Evolutionary conservation across 2,329 filamentous ascomycete genomes (phyloP), one percentile per base, ranked within the genome.

Genomic region (Cytospora paraplurivora): DNA sequence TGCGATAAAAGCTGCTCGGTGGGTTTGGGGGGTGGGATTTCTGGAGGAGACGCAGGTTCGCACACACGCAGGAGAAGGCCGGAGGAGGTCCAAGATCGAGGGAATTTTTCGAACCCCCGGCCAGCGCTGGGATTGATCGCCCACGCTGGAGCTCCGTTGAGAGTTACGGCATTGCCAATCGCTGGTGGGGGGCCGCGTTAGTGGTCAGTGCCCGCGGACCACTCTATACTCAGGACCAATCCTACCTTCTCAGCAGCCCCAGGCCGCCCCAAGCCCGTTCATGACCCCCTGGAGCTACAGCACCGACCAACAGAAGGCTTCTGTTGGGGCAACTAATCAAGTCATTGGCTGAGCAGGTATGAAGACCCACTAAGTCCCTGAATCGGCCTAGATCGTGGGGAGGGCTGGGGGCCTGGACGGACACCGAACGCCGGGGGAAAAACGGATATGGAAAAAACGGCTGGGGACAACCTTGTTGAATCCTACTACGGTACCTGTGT

Each of bases 291-390:
- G 15, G 54, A 62, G 54, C 50, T 64, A 41, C 57, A 56, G 47
- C 56, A 56, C 41, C 38, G 53, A 59, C 64, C 64, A 66, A 61
- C 62, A 59, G 55, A 64, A 59, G 33, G 41, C 57, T 66, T 61
- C 64, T 63, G 61, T 64, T 63, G 62, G 62, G 63, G 56, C 55
- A 50, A 55, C 59, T 27, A 27, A 27, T 27, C 27, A 27, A 4
- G 4, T 27, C 27, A 27, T 27, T 27, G 27, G 4, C 27, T 4
- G 27, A 27, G 27, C 27, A 27, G 27, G 4, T 27, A 51, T 51
- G 27, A 11, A 17, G 32, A 4, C 62, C 62, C 62, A 19, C 62
- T 60, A 63, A 38, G 37, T n/a, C 41, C 59, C 54, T 37, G 35
- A 52, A 51, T 49, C 35, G 47, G 57, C 56, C 51, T 58, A 53